Conservation (phyloP, 306 rosid genomes). For the Prunus padus region DNA sequence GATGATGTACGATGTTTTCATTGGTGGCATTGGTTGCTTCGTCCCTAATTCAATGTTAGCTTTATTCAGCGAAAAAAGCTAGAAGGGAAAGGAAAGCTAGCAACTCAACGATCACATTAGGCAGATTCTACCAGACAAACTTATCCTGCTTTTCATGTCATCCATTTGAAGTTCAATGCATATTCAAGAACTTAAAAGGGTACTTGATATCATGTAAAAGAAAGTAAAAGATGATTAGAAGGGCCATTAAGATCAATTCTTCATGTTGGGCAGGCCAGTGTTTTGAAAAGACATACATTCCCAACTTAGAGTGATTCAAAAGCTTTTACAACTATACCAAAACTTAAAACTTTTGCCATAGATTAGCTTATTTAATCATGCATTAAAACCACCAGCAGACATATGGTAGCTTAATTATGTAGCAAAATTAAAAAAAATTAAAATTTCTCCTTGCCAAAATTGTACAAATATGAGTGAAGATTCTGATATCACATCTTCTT, state of each 20-base stretch:
- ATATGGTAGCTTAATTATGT: too few species aligned
- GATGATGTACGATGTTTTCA: background rate
- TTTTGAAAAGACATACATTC: background rate
- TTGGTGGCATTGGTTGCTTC: conserved; percentile 4
- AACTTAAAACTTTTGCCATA: background rate
- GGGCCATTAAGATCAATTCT: background rate
- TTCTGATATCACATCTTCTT: background rate
- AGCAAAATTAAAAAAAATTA: background rate
- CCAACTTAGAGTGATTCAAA: background rate
- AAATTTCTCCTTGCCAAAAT: background rate
- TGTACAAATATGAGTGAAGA: background rate
- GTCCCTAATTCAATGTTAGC: background rate
- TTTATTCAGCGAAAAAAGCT: conserved; percentile 3
- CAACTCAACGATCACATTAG: background rate
- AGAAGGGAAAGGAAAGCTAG: background rate
- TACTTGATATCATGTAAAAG: too few species aligned
- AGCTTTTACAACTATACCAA: background rate
- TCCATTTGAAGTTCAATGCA: background rate
- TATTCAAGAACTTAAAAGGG: background rate
- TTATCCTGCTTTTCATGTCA: background rate
- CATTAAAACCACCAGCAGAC: background rate
- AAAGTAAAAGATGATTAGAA: background rate
- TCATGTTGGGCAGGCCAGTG: background rate
- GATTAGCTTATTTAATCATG: background rate
- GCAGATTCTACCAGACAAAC: background rate